phyloP scores from a whole-genome alignment of 805 yeast genomes.

The Monosporozyma unispora region DNA sequence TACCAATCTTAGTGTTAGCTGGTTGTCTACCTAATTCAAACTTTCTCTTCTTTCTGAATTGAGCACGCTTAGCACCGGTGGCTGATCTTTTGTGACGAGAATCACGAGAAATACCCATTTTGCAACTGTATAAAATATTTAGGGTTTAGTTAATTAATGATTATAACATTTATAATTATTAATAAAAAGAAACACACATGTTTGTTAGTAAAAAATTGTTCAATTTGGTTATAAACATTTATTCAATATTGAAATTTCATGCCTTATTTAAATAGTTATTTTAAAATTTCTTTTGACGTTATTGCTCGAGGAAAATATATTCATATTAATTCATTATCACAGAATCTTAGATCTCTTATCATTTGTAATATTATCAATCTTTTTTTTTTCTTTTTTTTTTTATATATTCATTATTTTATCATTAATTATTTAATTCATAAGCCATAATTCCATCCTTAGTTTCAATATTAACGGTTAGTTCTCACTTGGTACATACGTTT shows the following conservation, averaged over 20 bases:
- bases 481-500: constrained; percentile 21
- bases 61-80: constrained; percentile 99
- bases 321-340: too few relatives aligned
- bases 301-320: too few relatives aligned
- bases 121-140: constrained; percentile 28
- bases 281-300: too few relatives aligned
- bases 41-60: constrained; percentile 99
- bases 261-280: too few relatives aligned
- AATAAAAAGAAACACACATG: not conserved
- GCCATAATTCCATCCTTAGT: not conserved
- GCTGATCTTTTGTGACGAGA: constrained; percentile 99
- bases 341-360: too few relatives aligned
- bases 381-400: too few relatives aligned
- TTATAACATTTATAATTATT: not conserved
- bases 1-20: constrained; percentile 98
- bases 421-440: not conserved
- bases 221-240: not conserved
- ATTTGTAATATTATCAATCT: too few relatives aligned
- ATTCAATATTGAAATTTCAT: not conserved
- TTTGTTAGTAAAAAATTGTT: constrained; percentile 1
- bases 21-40: constrained; percentile 99
- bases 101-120: constrained; percentile 99
- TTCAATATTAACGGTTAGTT: not conserved
- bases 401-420: too few relatives aligned
- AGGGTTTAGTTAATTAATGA: not conserved